Percentiles rank a stretch among this genome's conserved stretches.
Evolutionary conservation across 2,329 filamentous ascomycete genomes (phyloP).

Genomic region (Pseudocercospora macadamiae): DNA sequence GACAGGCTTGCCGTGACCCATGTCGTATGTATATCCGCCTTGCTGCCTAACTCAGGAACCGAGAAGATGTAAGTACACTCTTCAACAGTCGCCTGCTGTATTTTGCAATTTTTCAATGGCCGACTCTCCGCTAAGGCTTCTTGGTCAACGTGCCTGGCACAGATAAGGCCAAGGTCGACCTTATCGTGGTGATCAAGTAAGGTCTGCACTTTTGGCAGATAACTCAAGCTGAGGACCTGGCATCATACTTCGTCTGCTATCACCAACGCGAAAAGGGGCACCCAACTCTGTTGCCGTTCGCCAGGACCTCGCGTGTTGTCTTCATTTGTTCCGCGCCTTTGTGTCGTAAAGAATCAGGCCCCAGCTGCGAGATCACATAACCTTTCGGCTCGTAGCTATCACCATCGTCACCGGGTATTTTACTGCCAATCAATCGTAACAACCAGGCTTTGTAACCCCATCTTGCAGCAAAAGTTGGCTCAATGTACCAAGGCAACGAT

Average conservation of each 20-base stretch:
- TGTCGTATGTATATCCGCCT: no score
- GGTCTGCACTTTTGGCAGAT: not conserved
- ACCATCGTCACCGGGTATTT: constrained; percentile 53
- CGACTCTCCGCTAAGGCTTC: not conserved
- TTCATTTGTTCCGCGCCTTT: constrained; percentile 44
- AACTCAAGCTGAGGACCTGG: not conserved
- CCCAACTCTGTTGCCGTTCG: not conserved
- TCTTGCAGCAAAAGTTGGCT: constrained; percentile 46
- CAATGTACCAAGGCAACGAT: constrained; percentile 64
- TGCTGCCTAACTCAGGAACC: no score
- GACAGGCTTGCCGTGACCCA: no score
- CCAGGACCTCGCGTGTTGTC: constrained; percentile 7
- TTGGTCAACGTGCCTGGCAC: not conserved
- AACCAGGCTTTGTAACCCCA: constrained; percentile 63
- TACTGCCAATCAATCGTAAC: constrained; percentile 49
- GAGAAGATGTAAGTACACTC: not conserved
- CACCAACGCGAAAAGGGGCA: not conserved
- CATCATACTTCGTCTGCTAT: not conserved
- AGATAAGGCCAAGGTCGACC: not conserved
- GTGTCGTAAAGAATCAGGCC: constrained; percentile 59
- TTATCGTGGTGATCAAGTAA: not conserved
- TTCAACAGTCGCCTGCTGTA: not conserved
- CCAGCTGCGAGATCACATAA: constrained; percentile 63
- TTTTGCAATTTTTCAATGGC: not conserved
- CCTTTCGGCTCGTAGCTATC: constrained; percentile 54